Evolutionary conservation across 140 eudicot genomes (phyloP).

Genomic region (Cichorium intybus): DNA sequence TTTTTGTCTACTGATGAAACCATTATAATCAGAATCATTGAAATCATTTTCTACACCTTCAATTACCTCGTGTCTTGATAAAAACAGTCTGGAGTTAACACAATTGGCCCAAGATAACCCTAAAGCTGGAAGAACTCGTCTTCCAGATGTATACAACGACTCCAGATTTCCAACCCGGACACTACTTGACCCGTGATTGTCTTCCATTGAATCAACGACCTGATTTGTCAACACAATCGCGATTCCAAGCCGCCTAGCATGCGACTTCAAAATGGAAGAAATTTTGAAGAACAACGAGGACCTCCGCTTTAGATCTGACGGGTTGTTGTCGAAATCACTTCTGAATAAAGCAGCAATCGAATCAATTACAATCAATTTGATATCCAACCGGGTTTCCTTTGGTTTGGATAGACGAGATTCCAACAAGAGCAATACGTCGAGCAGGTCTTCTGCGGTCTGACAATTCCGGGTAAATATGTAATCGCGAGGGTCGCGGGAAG

Average conservation of each 20-base stretch:
- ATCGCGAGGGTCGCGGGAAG: slow-evolving; percentile 41
- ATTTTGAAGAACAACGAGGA: slow-evolving; percentile 62
- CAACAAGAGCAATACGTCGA: slow-evolving; percentile 63
- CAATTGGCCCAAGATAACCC: slow-evolving; percentile 92
- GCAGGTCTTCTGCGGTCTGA: slow-evolving; percentile 65
- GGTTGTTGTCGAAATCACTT: slow-evolving; percentile 62
- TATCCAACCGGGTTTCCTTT: slow-evolving; percentile 19
- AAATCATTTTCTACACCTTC: slow-evolving; percentile 31
- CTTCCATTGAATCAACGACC: slow-evolving; percentile 68
- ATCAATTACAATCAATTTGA: slow-evolving; percentile 74
- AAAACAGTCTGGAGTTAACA: slow-evolving; percentile 67
- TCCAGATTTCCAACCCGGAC: slow-evolving; percentile 66
- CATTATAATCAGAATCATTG: slow-evolving; percentile 18
- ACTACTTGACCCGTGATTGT: slow-evolving; percentile 34
- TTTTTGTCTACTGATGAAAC: slow-evolving; percentile 17
- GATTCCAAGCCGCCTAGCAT: slow-evolving; percentile 60
- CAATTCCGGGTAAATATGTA: slow-evolving; percentile 43
- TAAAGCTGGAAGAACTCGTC: slow-evolving; percentile 77
- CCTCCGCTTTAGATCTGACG: slow-evolving; percentile 54
- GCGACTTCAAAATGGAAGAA: slow-evolving; percentile 41
- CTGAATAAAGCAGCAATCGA: slow-evolving; percentile 86
- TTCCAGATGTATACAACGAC: slow-evolving; percentile 60
- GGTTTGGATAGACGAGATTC: slow-evolving; percentile 33
- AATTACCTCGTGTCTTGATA: slow-evolving; percentile 51
- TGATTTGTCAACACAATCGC: slow-evolving; percentile 85